phyloP scores from a whole-genome alignment of 2,329 filamentous ascomycete species.

The Penicillium sp. region DNA sequence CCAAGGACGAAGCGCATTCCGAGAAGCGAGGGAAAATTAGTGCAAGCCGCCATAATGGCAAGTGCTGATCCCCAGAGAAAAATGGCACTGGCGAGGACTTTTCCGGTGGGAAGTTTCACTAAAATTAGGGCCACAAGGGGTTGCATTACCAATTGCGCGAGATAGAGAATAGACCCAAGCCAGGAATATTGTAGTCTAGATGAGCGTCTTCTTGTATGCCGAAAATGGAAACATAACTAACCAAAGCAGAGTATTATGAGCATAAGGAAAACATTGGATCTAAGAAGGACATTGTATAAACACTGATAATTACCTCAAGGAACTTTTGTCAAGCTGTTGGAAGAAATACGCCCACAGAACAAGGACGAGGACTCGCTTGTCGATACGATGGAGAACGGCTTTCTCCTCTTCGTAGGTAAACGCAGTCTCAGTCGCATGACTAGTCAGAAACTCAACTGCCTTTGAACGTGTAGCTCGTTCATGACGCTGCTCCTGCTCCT shows the following conservation, averaged over 20 bases:
- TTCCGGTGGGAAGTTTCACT: slow-evolving; percentile 48
- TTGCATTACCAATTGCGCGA: slow-evolving; percentile 60
- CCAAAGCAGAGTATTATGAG: not conserved
- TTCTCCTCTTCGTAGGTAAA: slow-evolving; percentile 54
- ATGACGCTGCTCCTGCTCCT: not conserved
- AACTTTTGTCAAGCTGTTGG: slow-evolving; percentile 54
- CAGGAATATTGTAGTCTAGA: slow-evolving; percentile 54
- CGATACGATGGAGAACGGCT: slow-evolving; percentile 39
- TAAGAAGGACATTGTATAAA: not conserved
- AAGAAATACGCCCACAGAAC: slow-evolving; percentile 58
- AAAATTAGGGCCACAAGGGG: slow-evolving; percentile 52
- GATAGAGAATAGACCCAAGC: slow-evolving; percentile 60
- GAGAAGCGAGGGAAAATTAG: slow-evolving; percentile 48
- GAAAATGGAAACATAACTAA: slow-evolving; percentile 26
- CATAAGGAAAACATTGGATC: not conserved
- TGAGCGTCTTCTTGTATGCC: slow-evolving; percentile 50
- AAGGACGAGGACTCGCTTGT: slow-evolving; percentile 51
- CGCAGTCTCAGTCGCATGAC: not conserved
- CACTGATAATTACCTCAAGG: not conserved
- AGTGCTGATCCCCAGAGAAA: slow-evolving; percentile 55
- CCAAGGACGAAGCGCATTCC: slow-evolving; percentile 48
- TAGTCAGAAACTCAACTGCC: not conserved
- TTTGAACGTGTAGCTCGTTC: not conserved
- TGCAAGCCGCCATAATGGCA: slow-evolving; percentile 53
- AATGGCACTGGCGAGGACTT: slow-evolving; percentile 53